Evolutionary conservation across 768 basidiomycete genomes (phyloP), one percentile per base, ranked within the genome.

Genomic region (Russula foetens): DNA sequence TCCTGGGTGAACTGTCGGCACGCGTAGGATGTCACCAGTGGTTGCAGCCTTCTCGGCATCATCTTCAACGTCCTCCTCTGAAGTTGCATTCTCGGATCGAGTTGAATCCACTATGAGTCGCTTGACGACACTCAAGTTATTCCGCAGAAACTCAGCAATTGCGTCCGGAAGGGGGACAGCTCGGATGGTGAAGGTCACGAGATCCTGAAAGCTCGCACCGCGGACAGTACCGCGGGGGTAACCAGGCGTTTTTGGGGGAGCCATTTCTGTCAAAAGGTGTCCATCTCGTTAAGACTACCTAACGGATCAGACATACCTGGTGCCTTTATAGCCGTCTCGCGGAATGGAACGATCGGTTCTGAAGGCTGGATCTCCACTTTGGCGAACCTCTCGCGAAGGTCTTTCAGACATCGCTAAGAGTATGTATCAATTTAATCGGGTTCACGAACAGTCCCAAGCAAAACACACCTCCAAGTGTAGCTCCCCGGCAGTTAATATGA

Each of bases 301-400:
- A 38, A 24, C 44, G 33, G 11, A 21, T 26, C 51, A 41, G 63
- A 67, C 69, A 26, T 69, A 90, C 92, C 92, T 67, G 78, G 69
- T 3, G 79, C 92, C 66, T 84, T 88, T 15, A 96, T 81, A 0
- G 92, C 90, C 0, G 97, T 98, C 73, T 98, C 97, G 43, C 97
- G 82, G 77, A 98, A 99, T 12, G 97, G 97, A 3, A 99, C 97
- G 59, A 98, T 98, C 0, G 95, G 94, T 67, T 93, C 85, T 1
- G 95, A 98, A 2, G 88, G 86, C 66, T 94, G 92, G 31, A 99
- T 94, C 49, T 92, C 92, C 35, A 98, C 84, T 61, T 85, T 82
- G 2, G 97, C 96, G 71, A 98, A 98, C 38, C 97, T 81, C 71
- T 98, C 97, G 23, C 90, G 82, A n/a, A 99, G 76, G 72, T 98